Evolutionary conservation across 106 monocot genomes (phyloP).

Genomic region (Cymbidium sinense): DNA sequence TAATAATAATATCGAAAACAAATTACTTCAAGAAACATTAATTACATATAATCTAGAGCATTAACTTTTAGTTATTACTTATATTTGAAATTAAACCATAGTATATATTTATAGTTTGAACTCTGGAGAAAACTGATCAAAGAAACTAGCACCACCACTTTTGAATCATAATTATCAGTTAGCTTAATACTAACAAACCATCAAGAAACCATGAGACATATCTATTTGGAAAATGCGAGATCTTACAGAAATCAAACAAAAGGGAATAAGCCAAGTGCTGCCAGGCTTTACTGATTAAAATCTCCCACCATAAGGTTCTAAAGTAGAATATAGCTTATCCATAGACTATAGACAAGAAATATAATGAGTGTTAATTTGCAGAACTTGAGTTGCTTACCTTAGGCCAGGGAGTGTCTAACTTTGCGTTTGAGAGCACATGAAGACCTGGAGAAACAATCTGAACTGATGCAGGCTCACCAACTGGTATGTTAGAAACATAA

Average conservation of each 20-base stretch:
- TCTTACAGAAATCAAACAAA: background rate
- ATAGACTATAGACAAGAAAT: background rate
- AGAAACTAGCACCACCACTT: background rate
- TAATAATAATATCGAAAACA: background rate
- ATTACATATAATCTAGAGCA: background rate
- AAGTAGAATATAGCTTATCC: background rate
- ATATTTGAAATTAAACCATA: background rate
- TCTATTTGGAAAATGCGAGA: background rate
- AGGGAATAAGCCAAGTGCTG: background rate
- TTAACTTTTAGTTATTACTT: background rate
- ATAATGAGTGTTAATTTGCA: background rate
- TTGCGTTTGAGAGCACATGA: slow-evolving; percentile 86
- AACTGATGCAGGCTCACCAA: slow-evolving; percentile 34
- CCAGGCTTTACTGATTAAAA: background rate
- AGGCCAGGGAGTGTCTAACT: slow-evolving; percentile 72
- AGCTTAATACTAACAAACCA: background rate
- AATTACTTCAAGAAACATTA: no score
- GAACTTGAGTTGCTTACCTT: slow-evolving; percentile 37
- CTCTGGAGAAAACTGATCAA: background rate
- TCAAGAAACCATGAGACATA: slow-evolving; percentile 1
- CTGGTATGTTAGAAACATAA: slow-evolving; percentile 71
- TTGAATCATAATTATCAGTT: background rate
- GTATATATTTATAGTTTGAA: no score
- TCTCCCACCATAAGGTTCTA: background rate
- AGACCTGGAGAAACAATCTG: slow-evolving; percentile 64